Conservation (phyloP, 345 rosid genomes). For the Eucalyptus melliodora region DNA sequence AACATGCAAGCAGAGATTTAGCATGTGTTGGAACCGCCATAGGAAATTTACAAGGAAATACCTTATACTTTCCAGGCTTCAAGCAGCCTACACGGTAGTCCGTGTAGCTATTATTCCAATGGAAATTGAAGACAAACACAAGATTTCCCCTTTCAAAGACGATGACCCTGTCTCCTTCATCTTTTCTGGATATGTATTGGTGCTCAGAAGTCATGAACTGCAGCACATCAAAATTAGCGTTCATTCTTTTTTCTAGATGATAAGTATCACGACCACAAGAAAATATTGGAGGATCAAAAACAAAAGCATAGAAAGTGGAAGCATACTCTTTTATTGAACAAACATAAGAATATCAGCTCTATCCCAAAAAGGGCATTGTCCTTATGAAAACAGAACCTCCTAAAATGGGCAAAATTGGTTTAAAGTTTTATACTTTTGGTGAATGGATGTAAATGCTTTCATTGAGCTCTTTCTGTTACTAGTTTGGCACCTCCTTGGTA, state of each 20-base stretch:
- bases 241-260: neutral
- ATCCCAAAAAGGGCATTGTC: neutral
- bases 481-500: neutral
- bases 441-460: neutral
- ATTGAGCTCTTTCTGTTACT: neutral
- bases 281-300: neutral
- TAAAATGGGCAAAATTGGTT: neutral
- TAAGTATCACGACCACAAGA: neutral
- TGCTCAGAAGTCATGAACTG: constrained; percentile 96
- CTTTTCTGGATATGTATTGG: constrained; percentile 81
- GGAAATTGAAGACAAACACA: constrained; percentile 88
- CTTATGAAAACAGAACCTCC: neutral
- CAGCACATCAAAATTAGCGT: neutral
- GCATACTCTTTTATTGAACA: neutral
- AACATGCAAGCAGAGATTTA: neutral
- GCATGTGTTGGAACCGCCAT: neutral
- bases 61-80: constrained; percentile 90
- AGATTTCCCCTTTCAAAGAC: constrained; percentile 85
- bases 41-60: constrained; percentile 2
- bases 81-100: constrained; percentile 80
- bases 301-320: neutral
- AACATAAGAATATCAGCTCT: neutral
- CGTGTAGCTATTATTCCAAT: constrained; percentile 78
- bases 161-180: constrained; percentile 67
- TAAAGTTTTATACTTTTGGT: neutral